These are phyloP conservation scores for Globisporangium perplexum DNA, from an alignment of 352 stramenopile genomes.

Conservation along the genomic window DNA sequence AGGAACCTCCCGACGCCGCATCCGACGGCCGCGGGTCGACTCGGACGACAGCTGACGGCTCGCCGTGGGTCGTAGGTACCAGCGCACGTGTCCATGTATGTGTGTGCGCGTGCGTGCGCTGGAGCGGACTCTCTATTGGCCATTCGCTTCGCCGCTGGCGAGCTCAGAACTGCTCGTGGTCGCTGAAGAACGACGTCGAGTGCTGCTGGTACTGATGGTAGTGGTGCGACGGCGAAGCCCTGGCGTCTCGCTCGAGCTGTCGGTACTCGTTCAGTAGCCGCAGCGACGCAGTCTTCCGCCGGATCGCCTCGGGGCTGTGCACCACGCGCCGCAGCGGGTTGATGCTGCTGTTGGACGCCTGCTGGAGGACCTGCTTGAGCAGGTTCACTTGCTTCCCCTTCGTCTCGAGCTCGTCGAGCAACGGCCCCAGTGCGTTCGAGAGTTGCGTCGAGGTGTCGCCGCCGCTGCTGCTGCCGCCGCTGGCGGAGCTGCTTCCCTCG, in stretches of 20 bases:
- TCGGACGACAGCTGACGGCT: conserved; percentile 10
- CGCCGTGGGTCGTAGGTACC: neutral
- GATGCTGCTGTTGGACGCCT: conserved; percentile 51
- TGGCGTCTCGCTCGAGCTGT: conserved; percentile 47
- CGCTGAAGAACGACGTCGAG: conserved; percentile 12
- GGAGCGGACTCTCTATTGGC: conserved; percentile 3
- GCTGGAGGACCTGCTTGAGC: conserved; percentile 56
- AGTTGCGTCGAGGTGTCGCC: conserved; percentile 30
- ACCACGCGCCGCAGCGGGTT: conserved; percentile 47
- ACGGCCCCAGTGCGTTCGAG: conserved; percentile 30
- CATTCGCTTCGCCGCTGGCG: neutral
- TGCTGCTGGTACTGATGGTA: neutral
- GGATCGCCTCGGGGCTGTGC: conserved; percentile 47
- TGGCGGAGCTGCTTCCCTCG: conserved; percentile 7
- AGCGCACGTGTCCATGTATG: neutral
- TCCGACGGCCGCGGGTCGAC: conserved; percentile 8
- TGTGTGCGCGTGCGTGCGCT: too few relatives aligned
- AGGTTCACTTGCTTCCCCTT: conserved; percentile 67
- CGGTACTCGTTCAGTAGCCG: conserved; percentile 64
- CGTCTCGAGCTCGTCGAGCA: conserved; percentile 56
- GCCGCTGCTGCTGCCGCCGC: neutral
- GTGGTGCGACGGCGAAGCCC: conserved; percentile 3
- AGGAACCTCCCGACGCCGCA: conserved; percentile 17
- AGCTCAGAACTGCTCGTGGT: conserved; percentile 15
- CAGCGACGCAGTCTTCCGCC: conserved; percentile 55